Evolutionary conservation across 768 basidiomycete genomes (phyloP), one percentile per base, ranked within the genome.

Genomic region (Lentinula edodes): DNA sequence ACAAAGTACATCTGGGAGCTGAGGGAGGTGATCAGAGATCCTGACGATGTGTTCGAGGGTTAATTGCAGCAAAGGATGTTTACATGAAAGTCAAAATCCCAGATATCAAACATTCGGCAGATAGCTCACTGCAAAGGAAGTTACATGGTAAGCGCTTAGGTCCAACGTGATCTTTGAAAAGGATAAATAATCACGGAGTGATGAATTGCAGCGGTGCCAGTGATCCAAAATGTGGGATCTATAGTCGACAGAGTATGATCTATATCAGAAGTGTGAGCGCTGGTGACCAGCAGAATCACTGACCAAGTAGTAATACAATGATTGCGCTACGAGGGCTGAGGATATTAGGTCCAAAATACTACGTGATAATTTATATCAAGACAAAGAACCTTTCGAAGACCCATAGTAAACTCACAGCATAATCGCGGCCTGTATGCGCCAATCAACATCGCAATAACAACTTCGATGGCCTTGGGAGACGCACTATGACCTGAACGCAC

Each of bases 1-100:
- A 74, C 78, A 59, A 81, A 80, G 66, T 75, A 79, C 62, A 75
- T 65, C 61, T 81, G 80, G 9, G 80, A 79, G 32, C 79, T 80
- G 62, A 20, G 6, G 16, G 9, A 18, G 46, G 2, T 18, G 46
- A 9, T 38, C 28, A 23, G 52, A 35, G 45, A 52, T 43, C 32
- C 2, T 10, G 39, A 34, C 12, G 38, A 15, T n/a, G 18, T 7
- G 32, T 3, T 28, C 3, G 28, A 3, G 28, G 28, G 28, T 28
- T 28, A 4, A 34, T 18, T 4, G 20, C 16, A 18, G 20, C 13
- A 28, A 1, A 18, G 18, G 48, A 4, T 39, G 23, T 39, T 20
- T 35, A 60, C 78, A 74, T 79, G 63, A 77, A 73, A 2, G 78
- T 79, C 28, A 80, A 78, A 32, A 76, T 64, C 3, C 78, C 74